Base-by-base conservation (phyloP, 1,284 basidiomycete genomes). In the Crepidotus sp. region DNA sequence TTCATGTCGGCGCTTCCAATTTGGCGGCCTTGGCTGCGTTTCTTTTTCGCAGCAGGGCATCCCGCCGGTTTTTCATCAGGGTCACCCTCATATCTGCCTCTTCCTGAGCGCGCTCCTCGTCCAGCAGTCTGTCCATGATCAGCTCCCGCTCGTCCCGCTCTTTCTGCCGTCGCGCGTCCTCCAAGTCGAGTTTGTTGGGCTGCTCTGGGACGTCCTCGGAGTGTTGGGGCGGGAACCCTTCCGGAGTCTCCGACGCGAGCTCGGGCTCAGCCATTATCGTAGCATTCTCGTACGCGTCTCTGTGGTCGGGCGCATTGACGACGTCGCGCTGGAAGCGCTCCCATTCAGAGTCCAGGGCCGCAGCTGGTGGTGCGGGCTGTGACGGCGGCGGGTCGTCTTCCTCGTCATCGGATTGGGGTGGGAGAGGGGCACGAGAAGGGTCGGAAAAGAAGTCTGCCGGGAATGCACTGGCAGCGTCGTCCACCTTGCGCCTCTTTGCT, bases 361-460 rank as follows among this genome's bases (percentile, higher is more conserved):
- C 53, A 26, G 55, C 54, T 13, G 51, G 59, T 40, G 54, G 45
- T 13, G 52, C 41, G 40, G 27, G 27, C 27, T 29, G 27, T 3
- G 49, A 30, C 5, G 56, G 30, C 21, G 54, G 43, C 32, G 49
- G 46, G 13, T 49, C 55, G n/a, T 54, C 71, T 13, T 74, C 73
- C 6, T 67, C 70, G 24, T 69, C 68, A 14, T 65, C 61, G 19
- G 49, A 54, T 1, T 58, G 58, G 10, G 60, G 47, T 10, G 61
- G 55, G n/a, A 64, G 57, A 5, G 71, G 73, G 1, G 68, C 71
- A 29, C 70, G 73, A 13, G 74, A 73, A 8, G 81, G 74, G 55
- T 90, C 81, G 11, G 86, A 86, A 66, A 89, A 90, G 68, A 90
- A 90, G 60, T 83, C 77, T 2, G 65, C 58, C 2, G 85, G 86